phyloP scores from a whole-genome alignment of 257 asterid genomes.

The Capsicum chinense region DNA sequence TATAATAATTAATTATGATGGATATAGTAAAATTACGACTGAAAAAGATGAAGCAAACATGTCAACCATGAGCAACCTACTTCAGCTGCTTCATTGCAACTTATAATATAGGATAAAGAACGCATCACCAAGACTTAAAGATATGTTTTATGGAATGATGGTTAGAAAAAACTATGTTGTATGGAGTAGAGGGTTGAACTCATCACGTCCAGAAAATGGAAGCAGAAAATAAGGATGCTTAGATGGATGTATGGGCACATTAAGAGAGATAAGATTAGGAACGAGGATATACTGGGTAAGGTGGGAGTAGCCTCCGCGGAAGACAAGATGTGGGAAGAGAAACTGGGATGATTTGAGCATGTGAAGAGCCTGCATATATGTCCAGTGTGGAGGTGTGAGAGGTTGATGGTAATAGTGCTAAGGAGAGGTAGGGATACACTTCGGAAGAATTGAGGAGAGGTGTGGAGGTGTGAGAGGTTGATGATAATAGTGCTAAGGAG shows the following conservation, averaged over 20 bases:
- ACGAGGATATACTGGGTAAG: neutral
- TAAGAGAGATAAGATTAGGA: neutral
- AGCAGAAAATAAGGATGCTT: neutral
- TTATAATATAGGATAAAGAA: neutral
- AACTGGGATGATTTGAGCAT: neutral
- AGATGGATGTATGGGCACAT: constrained; percentile 5
- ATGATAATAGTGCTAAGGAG: neutral
- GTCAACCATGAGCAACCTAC: no score
- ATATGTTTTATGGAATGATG: neutral
- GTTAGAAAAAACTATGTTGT: neutral
- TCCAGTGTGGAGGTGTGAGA: neutral
- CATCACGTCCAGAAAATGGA: neutral
- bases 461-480: neutral
- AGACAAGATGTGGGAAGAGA: neutral
- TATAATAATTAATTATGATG: no score
- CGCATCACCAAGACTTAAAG: neutral
- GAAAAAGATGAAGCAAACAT: no score
- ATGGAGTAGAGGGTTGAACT: neutral
- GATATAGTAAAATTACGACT: no score
- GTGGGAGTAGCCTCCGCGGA: neutral
- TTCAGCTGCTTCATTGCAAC: no score
- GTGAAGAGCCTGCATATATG: neutral
- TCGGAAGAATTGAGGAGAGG: neutral
- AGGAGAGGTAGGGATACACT: neutral
- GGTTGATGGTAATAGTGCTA: neutral